Base-by-base conservation (phyloP, 768 basidiomycete genomes). In the Cystobasidium tubakii region DNA sequence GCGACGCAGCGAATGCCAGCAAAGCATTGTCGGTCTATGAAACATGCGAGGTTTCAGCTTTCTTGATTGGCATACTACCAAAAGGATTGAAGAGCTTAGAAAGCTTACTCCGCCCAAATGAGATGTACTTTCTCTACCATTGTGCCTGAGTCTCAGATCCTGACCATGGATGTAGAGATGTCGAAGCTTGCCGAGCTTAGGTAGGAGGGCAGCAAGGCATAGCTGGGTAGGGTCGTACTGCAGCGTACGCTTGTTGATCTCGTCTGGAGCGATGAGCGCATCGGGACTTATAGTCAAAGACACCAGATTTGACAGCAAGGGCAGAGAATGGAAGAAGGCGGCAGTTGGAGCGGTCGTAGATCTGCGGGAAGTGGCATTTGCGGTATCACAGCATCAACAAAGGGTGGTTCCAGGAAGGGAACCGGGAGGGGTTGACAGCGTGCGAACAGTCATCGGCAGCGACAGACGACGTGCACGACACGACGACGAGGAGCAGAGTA, bases 131-230 rank as follows among this genome's bases (percentile, higher is more conserved):
- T n/a, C 42, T 23, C n/a, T 34, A 3, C 29, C 34, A 33, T n/a
- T 25, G 4, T 4, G 29, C 21, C 23, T 31, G 13, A 6, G 9
- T 44, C 69, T 36, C 13, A 71, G 55, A 71, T 71, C 55, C 39
- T 71, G 69, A 34, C 69, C 69, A 46, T 60, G 29, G 3, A 71
- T 71, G 19, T 43, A 53, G 19, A 67, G 46, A 23, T 67, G 66
- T 27, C 31, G n/a, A 10, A 67, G 46, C 29, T 17, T 25, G 23
- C 17, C 25, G 36, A 67, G 46, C 7, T 67, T 13, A 10, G 42
- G 42, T n/a, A 67, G 27, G 7, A 67, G 66, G 1, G 3, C 66
- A 12, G 66, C 39, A 1, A 67, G 44, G 19, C 29, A 46, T 39
- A 42, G 36, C 23, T 46, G 31, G 25, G 29, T 31, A 65, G 63